These are phyloP conservation scores for Tirmania nivea DNA, from an alignment of 495 filamentous ascomycete genomes.

Conservation along the genomic window DNA sequence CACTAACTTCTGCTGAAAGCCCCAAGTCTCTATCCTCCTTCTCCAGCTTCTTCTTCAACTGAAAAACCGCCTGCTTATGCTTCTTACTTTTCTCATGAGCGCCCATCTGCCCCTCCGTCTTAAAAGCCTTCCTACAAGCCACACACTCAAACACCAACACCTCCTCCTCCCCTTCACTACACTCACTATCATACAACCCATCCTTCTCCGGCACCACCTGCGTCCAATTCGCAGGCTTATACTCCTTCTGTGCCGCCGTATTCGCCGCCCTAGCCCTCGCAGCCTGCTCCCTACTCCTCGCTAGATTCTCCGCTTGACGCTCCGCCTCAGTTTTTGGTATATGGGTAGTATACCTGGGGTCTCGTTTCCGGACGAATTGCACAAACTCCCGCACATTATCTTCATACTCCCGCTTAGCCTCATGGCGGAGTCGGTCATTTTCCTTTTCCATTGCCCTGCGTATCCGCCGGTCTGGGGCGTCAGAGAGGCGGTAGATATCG, in stretches of 20 bases:
- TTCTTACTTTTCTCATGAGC: slow-evolving; percentile 96
- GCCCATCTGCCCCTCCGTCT: slow-evolving; percentile 76
- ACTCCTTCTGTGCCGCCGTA: slow-evolving; percentile 43
- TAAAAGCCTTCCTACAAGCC: slow-evolving; percentile 78
- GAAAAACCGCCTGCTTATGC: slow-evolving; percentile 63
- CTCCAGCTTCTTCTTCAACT: slow-evolving; percentile 62
- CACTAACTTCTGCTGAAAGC: slow-evolving; percentile 18
- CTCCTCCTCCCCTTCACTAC: slow-evolving; percentile 32
- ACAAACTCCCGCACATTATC: slow-evolving; percentile 76
- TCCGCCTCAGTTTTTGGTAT: slow-evolving; percentile 48
- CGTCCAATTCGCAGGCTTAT: slow-evolving; percentile 59
- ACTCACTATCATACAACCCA: slow-evolving; percentile 20
- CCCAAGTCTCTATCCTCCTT: slow-evolving; percentile 43
- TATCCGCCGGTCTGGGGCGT: slow-evolving; percentile 68
- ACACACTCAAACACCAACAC: slow-evolving; percentile 62
- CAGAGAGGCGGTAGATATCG: slow-evolving; percentile 56
- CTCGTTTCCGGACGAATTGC: slow-evolving; percentile 76
- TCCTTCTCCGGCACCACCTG: slow-evolving; percentile 26
- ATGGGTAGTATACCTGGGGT: slow-evolving; percentile 55
- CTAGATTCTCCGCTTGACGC: slow-evolving; percentile 55
- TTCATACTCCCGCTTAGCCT: slow-evolving; percentile 71
- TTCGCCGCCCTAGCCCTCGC: slow-evolving; percentile 62
- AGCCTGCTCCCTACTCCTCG: slow-evolving; percentile 64
- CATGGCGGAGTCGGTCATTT: slow-evolving; percentile 68
- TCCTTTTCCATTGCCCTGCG: slow-evolving; percentile 86